Evolutionary conservation across 495 filamentous ascomycete genomes (phyloP), one percentile per base, ranked within the genome.

Genomic region (Friedmanniomyces simplex): DNA sequence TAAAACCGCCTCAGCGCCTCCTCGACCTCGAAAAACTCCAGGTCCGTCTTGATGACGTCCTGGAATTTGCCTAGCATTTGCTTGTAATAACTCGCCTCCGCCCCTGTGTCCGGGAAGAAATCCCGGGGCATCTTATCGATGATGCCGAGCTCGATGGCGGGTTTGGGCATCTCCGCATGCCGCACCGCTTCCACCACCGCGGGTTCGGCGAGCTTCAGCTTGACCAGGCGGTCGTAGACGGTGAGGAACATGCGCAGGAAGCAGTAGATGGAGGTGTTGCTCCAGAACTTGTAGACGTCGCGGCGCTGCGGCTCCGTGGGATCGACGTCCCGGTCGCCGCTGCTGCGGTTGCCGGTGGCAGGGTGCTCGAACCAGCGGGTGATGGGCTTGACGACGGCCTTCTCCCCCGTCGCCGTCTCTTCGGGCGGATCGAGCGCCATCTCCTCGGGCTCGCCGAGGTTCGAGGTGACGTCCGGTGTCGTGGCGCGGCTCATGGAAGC

Each of bases 201-300:
- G 18, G 76, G 77, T 68, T 86, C 88, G 63, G 82, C 80, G 26
- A 82, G 73, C 73, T 96, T 96, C 71, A 97, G 81, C 52, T 84
- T 81, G 54, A 82, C 73, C 13, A 99, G 78, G 36, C 94, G 84
- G 59, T 84, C 81, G 70, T 91, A 97, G 7, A 97, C 74, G 2
- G 86, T 84, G 68, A 93, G 82, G 70, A 97, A 95, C 36, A 91
- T 82, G 20, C 86, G 84, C 74, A 99, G 86, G 76, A 99, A 96
- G 72, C 88, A 88, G 64, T 86, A 91, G 43, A 99, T 87, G 46
- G 84, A 85, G 57, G 88, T 77, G 68, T 95, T 97, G 67, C 82
- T 84, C 72, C 91, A 99, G 64, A 97, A 78, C 59, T 89, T 88
- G 74, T 86, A 95, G 59, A 75, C 78, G 10, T 81, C 78, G 55